These are phyloP conservation scores for Neurospora sp. DNA, from an alignment of 495 filamentous ascomycete genomes.

Conservation along the genomic window DNA sequence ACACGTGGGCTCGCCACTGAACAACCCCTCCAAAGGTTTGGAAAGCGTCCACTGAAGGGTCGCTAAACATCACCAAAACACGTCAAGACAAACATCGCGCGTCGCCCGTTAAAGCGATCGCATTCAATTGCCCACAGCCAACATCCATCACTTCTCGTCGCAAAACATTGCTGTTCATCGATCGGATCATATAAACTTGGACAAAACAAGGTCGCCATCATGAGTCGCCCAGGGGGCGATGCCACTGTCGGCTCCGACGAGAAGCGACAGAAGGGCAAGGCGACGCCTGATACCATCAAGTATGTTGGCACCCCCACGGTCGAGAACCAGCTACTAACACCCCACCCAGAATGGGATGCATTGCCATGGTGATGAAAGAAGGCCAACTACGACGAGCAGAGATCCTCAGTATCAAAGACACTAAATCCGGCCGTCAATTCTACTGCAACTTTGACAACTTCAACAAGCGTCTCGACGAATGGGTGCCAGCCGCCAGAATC, in stretches of 20 bases:
- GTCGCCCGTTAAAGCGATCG: not conserved
- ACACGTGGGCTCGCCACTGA: not conserved
- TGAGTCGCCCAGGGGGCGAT: constrained; percentile 33
- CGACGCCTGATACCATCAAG: constrained; percentile 69
- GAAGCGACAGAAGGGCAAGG: constrained; percentile 61
- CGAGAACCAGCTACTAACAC: not conserved
- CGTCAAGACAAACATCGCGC: not conserved
- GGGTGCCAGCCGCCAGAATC: constrained; percentile 71
- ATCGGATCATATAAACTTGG: not conserved
- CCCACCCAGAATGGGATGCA: constrained; percentile 34
- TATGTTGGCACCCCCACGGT: constrained; percentile 27
- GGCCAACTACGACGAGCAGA: constrained; percentile 83
- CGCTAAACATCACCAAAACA: not conserved
- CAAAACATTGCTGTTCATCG: not conserved
- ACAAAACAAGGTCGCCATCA: constrained; percentile 13
- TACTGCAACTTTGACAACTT: constrained; percentile 99
- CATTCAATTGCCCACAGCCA: not conserved
- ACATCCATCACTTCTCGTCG: not conserved
- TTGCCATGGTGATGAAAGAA: constrained; percentile 48
- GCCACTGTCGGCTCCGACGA: constrained; percentile 34
- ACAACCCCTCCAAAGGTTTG: not conserved
- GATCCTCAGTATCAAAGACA: constrained; percentile 77
- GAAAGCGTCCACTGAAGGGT: not conserved
- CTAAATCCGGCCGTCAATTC: constrained; percentile 73
- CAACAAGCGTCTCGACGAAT: constrained; percentile 98